Evolutionary conservation across 1,284 basidiomycete genomes (phyloP).

Genomic region (Moesziomyces antarcticus): DNA sequence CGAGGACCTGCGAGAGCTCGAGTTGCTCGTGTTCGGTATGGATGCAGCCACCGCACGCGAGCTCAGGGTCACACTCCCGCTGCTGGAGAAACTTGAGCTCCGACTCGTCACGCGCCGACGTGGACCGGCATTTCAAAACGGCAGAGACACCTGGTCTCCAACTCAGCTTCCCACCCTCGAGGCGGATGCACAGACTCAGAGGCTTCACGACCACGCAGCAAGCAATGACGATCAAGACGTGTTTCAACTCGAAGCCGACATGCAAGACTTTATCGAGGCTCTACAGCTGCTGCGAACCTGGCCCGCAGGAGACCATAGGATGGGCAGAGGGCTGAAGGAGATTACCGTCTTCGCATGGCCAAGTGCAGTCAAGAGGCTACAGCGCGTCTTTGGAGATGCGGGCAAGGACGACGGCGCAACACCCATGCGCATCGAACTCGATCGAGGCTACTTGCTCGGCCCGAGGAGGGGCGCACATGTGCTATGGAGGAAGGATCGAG

Average conservation of each 20-base stretch:
- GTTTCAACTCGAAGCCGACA: constrained; percentile 31
- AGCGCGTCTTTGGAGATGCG: constrained; percentile 10
- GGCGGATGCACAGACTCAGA: constrained; percentile 4
- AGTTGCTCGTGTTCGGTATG: constrained; percentile 55
- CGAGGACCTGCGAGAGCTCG: constrained; percentile 43
- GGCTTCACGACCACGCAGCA: constrained; percentile 3
- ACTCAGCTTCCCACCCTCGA: constrained; percentile 26
- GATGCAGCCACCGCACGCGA: constrained; percentile 35
- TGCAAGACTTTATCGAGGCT: constrained; percentile 45
- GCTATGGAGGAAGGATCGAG: constrained; percentile 40
- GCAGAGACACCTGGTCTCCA: constrained; percentile 30
- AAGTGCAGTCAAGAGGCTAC: constrained; percentile 22
- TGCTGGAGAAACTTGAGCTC: constrained; percentile 41
- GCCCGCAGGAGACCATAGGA: constrained; percentile 24
- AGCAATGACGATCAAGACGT: constrained; percentile 11
- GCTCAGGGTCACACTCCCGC: constrained; percentile 38
- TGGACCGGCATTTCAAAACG: constrained; percentile 23
- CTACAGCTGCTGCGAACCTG: constrained; percentile 24
- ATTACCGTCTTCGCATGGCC: constrained; percentile 46
- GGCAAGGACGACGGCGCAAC: not conserved
- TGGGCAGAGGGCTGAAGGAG: constrained; percentile 20
- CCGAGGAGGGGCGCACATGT: constrained; percentile 45
- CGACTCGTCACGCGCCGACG: constrained; percentile 38
- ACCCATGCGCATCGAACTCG: constrained; percentile 23
- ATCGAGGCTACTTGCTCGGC: constrained; percentile 37